phyloP scores from a whole-genome alignment of 225 moss, liverwort and hornwort genomes.

The Marchantia paleacea region DNA sequence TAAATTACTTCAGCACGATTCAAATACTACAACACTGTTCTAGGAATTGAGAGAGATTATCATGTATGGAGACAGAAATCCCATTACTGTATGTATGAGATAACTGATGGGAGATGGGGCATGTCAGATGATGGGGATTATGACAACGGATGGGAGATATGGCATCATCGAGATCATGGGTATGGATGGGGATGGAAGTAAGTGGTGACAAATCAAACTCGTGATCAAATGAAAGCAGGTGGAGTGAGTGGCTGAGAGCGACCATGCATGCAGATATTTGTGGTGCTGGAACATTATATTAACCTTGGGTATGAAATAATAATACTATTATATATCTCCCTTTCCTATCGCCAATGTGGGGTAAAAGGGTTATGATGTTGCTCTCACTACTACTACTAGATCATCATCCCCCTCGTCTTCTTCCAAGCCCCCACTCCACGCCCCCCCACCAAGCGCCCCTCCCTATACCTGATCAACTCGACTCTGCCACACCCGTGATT shows the following conservation, averaged over 20 bases:
- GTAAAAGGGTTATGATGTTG: constrained; percentile 8
- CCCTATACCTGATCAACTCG: too few relatives aligned
- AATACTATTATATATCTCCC: neutral
- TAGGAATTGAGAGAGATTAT: neutral
- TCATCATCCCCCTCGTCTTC: neutral
- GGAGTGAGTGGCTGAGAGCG: constrained; percentile 20
- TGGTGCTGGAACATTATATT: constrained; percentile 15
- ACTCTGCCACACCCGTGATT: neutral
- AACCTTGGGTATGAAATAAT: constrained; percentile 6
- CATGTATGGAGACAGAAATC: neutral
- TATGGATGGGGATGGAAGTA: constrained; percentile 14
- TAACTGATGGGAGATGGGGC: neutral
- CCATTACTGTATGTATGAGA: neutral
- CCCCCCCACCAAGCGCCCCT: too few relatives aligned
- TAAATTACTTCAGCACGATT: neutral
- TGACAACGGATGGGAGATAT: constrained; percentile 2
- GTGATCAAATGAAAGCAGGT: constrained; percentile 23
- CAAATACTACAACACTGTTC: neutral
- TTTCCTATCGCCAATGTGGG: constrained; percentile 2
- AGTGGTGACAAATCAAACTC: constrained; percentile 21
- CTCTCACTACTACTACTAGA: constrained; percentile 8
- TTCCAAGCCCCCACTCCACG: too few relatives aligned
- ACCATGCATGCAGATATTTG: constrained; percentile 23
- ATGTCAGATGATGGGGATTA: constrained; percentile 5
- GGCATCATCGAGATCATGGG: constrained; percentile 12